phyloP scores from a whole-genome alignment of 192 early-diverging fungal genomes.

The Coemansia sp. region DNA sequence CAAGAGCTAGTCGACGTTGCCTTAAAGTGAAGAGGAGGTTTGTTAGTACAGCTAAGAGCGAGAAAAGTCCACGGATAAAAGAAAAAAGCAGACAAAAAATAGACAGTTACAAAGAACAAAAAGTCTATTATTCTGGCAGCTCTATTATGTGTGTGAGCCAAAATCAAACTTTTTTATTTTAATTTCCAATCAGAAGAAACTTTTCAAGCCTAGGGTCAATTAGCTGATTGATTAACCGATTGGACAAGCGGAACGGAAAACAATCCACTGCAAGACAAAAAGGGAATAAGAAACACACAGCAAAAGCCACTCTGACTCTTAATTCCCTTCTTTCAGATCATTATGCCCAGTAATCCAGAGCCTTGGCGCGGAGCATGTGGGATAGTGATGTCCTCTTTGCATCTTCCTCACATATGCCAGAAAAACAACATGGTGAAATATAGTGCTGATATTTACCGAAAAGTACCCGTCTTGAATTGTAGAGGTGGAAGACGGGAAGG shows the following conservation, averaged over 20 bases:
- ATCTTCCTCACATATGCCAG: no score
- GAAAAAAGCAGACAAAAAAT: neutral
- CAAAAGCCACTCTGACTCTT: no score
- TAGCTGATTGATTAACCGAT: neutral
- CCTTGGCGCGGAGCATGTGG: no score
- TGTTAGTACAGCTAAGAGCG: no score
- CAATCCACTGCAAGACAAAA: neutral
- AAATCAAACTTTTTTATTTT: neutral
- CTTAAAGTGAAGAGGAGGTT: no score
- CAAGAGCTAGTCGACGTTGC: no score
- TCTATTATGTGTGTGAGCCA: neutral
- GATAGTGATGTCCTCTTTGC: no score
- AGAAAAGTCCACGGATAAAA: neutral
- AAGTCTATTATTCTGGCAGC: no score
- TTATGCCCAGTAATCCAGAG: no score
- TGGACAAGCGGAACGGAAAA: neutral
- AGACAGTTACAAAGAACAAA: no score
- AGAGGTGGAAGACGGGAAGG: constrained; percentile 50
- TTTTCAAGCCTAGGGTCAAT: neutral
- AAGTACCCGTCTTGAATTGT: constrained; percentile 43
- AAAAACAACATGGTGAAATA: no score
- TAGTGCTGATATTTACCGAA: constrained; percentile 20
- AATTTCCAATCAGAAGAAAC: neutral
- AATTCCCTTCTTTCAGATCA: no score
- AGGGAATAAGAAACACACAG: neutral